phyloP scores from a whole-genome alignment of 2,329 filamentous ascomycete genomes.

The Fusarium concolor region DNA sequence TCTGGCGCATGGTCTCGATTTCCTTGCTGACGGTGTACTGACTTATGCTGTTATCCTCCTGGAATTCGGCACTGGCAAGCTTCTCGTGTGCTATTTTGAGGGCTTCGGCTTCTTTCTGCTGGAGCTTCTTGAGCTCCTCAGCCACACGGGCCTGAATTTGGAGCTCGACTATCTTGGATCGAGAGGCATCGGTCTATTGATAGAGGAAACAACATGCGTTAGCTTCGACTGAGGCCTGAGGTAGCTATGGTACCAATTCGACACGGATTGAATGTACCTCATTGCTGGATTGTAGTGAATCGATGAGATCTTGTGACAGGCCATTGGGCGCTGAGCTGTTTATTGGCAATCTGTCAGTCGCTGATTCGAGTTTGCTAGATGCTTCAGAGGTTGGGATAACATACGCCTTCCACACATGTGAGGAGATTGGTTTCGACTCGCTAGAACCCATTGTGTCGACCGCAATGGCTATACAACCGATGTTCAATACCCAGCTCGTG shows the following conservation, averaged over 20 bases:
- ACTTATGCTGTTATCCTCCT: conserved; percentile 49
- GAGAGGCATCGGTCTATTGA: conserved; percentile 85
- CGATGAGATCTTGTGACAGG: conserved; percentile 83
- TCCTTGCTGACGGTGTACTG: conserved; percentile 68
- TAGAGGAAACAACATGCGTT: conserved; percentile 11
- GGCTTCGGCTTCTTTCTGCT: conserved; percentile 74
- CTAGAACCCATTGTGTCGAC: conserved; percentile 66
- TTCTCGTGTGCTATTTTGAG: conserved; percentile 77
- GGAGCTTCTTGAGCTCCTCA: conserved; percentile 84
- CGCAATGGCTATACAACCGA: conserved; percentile 51
- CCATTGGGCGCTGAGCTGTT: conserved; percentile 60
- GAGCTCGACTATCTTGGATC: conserved; percentile 84
- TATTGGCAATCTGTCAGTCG: conserved; percentile 45
- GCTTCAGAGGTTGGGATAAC: conserved; percentile 42
- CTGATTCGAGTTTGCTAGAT: background rate
- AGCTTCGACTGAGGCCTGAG: conserved; percentile 12
- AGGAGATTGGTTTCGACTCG: conserved; percentile 64
- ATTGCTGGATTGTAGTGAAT: conserved; percentile 83
- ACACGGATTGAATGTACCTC: conserved; percentile 71
- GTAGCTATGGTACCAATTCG: background rate
- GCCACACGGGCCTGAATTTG: conserved; percentile 89
- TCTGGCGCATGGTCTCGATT: conserved; percentile 67
- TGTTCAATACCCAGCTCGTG: conserved; percentile 47
- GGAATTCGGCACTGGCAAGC: conserved; percentile 60
- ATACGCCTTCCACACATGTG: conserved; percentile 67